Evolutionary conservation across 75 land plant species (phyloP).

Genomic region (Pinus tabuliformis): DNA sequence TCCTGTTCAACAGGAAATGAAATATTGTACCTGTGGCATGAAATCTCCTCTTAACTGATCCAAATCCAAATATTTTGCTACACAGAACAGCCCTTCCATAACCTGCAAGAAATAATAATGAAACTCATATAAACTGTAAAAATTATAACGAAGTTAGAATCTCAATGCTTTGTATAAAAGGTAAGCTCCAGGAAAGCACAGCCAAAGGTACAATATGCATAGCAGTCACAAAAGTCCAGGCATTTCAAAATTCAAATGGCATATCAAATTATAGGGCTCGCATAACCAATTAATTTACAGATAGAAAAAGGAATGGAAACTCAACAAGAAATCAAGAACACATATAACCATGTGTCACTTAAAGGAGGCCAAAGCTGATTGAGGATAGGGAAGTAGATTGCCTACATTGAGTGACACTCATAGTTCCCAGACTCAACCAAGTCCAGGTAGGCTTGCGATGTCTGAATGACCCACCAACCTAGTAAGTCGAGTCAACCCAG

Average conservation of each 20-base stretch:
- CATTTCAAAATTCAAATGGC: not conserved
- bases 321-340: not conserved
- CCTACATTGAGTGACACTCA: not conserved
- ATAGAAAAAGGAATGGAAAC: not conserved
- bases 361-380: not conserved
- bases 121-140: not conserved
- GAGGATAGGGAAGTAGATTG: not conserved
- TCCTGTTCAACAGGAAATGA: not conserved
- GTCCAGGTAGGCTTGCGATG: too few species aligned
- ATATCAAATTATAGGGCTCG: not conserved
- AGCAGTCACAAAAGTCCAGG: not conserved
- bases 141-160: not conserved
- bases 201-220: not conserved
- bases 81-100: not conserved
- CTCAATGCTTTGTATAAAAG: not conserved
- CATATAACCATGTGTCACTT: not conserved
- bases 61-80: not conserved
- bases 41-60: conserved; percentile 1
- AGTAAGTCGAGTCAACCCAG: too few species aligned
- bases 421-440: too few species aligned
- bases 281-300: not conserved
- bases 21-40: conserved; percentile 6
- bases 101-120: not conserved
- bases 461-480: too few species aligned
- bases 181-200: not conserved